Evolutionary conservation across 2,329 filamentous ascomycete species (phyloP), one percentile per base, ranked within the genome.

Genomic region (Metarhizium humberi): DNA sequence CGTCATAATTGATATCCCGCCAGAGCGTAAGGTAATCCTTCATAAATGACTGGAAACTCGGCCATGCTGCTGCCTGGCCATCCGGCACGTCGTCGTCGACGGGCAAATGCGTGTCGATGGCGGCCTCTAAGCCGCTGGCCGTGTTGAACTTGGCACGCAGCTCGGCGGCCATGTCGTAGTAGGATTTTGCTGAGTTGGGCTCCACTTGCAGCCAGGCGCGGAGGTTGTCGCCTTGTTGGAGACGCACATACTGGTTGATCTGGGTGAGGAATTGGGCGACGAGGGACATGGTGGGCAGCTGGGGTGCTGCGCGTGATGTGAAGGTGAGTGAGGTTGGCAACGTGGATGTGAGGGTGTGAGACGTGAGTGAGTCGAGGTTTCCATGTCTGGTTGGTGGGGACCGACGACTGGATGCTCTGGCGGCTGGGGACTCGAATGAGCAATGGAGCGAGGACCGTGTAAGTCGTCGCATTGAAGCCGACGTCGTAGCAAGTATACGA

Each of bases 21-120:
- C 92, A 82, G 63, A 92, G 95, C 48, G 80, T 75, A 60, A 96
- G 77, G 65, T 95, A 96, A 51, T 90, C 84, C 63, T 84, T 87
- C 69, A 95, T 82, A 65, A 96, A 95, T 2, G 83, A 79, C 51
- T 87, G 76, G 67, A 96, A 90, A 1, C 87, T 82, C 0, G 84
- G 81, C 90, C 90, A 95, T 0, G 80, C 77, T 7, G 85, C 80
- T 46, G 79, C 84, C 59, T 81, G 77, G 1, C 84, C 85, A 52
- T 87, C 82, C 0, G 77, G 75, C 2, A 82, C 78, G 46, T 87
- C 79, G 53, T 86, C 79, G 7, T 85, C 81, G 57, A 85, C 78
- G 0, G 86, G 85, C 1, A 92, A 75, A 11, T 79, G 73, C 49
- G 76, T 77, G 56, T 85, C 82, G 59, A 90, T 82, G 58, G 85